Base-by-base conservation (phyloP, 108 stramenopile genomes). In the Nitzschia inconspicua region DNA sequence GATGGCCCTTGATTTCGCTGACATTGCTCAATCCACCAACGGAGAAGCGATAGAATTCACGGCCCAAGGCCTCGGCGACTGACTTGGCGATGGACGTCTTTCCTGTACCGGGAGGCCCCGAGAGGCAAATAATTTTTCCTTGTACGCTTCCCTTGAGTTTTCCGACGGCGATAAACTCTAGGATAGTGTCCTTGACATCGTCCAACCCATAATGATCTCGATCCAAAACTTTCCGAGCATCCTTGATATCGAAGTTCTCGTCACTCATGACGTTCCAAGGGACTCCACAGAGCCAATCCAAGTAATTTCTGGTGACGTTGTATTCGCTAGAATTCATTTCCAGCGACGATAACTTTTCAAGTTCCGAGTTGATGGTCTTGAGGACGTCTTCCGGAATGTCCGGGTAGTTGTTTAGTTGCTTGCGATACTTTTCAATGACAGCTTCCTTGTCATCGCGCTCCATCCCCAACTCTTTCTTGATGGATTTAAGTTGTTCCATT, bases 381-480 rank as follows among this genome's bases (percentile, higher is more conserved):
- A 65, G 72, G 1, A 85, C 91, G 40, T 91, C 84, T 11, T 72
- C 76, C 9, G 93, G 90, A 25, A 98, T 76, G 0, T 63, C 56
- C 2, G 79, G 68, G 53, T 89, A 86, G 26, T 78, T 76, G 29
- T 69, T 60, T 18, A 95, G 40, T 52, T 93, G 64, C 63, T 91
- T 88, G 44, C 91, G 73, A 68, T 82, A 97, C 67, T 96, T 97
- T 47, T 86, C 77, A 50, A 97, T 75, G 20, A 96, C 61, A 13
- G 87, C 88, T 40, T 97, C 95, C 63, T 99, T 99, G 50, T 96
- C 98, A 57, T 99, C 97, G 26, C 85, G 86, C 64, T 98, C 98
- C 79, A 98, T 88, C n/a, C 98, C 98, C 16, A 99, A 79, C 76
- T 98, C 97, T 69, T 96, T 97, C 72, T 99, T 98, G 70, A 99